These are phyloP conservation scores for Angomonas deanei DNA, from an alignment of 208 protist genomes.

Conservation along the genomic window DNA sequence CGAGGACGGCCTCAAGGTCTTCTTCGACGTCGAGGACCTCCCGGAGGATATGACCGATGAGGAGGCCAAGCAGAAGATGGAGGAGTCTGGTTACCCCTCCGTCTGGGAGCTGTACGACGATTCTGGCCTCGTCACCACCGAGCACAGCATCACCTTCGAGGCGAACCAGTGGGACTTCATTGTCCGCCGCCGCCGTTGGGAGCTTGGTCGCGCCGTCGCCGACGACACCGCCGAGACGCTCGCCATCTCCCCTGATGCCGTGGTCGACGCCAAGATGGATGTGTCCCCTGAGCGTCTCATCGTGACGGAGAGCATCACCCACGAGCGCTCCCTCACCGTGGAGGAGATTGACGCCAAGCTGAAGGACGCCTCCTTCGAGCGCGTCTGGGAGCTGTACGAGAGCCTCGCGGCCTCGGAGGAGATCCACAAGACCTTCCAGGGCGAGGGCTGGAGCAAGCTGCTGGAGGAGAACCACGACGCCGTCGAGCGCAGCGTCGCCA, in stretches of 20 bases:
- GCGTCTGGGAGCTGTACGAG: slow-evolving; percentile 46
- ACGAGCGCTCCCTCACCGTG: slow-evolving; percentile 16
- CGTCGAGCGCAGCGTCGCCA: not conserved
- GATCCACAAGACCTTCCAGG: not conserved
- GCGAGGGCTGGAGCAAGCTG: not conserved
- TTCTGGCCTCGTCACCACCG: slow-evolving; percentile 13
- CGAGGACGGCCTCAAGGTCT: slow-evolving; percentile 23
- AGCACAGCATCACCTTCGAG: slow-evolving; percentile 38
- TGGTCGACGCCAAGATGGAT: slow-evolving; percentile 17
- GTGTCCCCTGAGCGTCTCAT: slow-evolving; percentile 11
- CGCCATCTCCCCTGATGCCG: slow-evolving; percentile 15
- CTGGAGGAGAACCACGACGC: not conserved
- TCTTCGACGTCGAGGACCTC: slow-evolving; percentile 19
- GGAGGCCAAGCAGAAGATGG: not conserved
- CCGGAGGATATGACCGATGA: slow-evolving; percentile 3
- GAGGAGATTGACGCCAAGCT: slow-evolving; percentile 31
- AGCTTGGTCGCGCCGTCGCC: slow-evolving; percentile 32
- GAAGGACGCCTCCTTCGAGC: slow-evolving; percentile 22
- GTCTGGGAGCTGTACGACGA: slow-evolving; percentile 9
- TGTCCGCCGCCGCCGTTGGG: slow-evolving; percentile 24
- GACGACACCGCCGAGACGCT: slow-evolving; percentile 31
- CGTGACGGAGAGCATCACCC: slow-evolving; percentile 20
- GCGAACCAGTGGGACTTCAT: slow-evolving; percentile 37
- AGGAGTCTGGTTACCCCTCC: slow-evolving; percentile 15
- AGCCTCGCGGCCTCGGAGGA: slow-evolving; percentile 14